Conservation (phyloP, 768 basidiomycete species). For the Sistotremastrum niveocremeum region DNA sequence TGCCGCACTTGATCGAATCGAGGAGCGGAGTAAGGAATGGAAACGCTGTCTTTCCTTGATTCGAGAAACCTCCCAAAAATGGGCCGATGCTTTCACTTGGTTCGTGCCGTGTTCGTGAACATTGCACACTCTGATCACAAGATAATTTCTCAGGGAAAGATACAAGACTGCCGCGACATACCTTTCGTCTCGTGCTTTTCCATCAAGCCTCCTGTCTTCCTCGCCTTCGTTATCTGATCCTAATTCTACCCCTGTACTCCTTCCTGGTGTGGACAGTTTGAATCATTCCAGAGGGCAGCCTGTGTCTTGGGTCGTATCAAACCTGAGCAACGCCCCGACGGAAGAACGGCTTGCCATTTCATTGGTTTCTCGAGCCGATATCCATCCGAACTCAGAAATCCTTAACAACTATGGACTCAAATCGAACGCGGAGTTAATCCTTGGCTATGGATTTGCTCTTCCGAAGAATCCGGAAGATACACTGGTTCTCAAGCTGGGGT, state of each 20-base stretch:
- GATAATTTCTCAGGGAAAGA: slow-evolving; percentile 35
- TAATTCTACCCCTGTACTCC: slow-evolving; percentile 52
- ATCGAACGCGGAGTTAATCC: slow-evolving; percentile 76
- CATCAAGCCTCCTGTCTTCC: slow-evolving; percentile 60
- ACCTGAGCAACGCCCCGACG: slow-evolving; percentile 12
- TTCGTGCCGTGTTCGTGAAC: slow-evolving; percentile 18
- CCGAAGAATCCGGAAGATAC: slow-evolving; percentile 75
- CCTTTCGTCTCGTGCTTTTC: slow-evolving; percentile 81
- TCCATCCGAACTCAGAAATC: slow-evolving; percentile 38
- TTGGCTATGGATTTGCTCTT: slow-evolving; percentile 86
- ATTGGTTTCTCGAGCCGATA: slow-evolving; percentile 39
- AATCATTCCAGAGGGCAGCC: slow-evolving; percentile 75
- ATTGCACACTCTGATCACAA: slow-evolving; percentile 2
- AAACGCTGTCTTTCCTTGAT: slow-evolving; percentile 33
- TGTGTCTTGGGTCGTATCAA: slow-evolving; percentile 66
- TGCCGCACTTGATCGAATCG: slow-evolving; percentile 54
- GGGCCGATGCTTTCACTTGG: slow-evolving; percentile 54
- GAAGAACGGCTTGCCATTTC: slow-evolving; percentile 32
- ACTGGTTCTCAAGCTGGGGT: slow-evolving; percentile 65
- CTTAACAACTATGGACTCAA: slow-evolving; percentile 92
- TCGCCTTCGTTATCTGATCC: slow-evolving; percentile 33
- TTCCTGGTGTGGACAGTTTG: slow-evolving; percentile 77
- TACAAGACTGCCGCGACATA: slow-evolving; percentile 66
- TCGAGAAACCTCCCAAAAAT: slow-evolving; percentile 19
- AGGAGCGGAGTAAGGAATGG: slow-evolving; percentile 55